Evolutionary conservation across 345 rosid species (phyloP), one percentile per base, ranked within the genome.

Genomic region (Mangifera indica): DNA sequence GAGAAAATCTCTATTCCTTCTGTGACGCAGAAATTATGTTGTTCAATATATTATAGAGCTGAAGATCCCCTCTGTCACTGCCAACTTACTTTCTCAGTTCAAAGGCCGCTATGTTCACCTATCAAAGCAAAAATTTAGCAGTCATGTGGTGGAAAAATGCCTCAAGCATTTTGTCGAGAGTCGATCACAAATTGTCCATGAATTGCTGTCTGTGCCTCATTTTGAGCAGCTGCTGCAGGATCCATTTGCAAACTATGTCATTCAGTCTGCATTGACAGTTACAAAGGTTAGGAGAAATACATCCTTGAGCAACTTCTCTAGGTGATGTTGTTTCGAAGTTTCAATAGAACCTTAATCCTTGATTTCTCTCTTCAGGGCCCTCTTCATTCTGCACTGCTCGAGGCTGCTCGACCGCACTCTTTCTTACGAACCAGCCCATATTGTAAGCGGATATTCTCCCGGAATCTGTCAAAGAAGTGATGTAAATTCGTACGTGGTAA

Each of bases 111-210:
- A 82, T 29, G 83, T 80, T 0, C 84, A 85, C 57, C 89, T 91
- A 63, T 85, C 97, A 6, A 75, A 65, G 73, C 92, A 91, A 78
- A 90, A 90, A 77, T 90, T 80, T 63, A 82, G 96, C 82, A 90
- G 96, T 73, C 92, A 91, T 70, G 97, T 91, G 46, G 87, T 89
- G 56, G 91, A 91, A 71, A 89, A 82, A 76, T 86, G 89, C 78
- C 86, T 91, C 40, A 84, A 79, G 78, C 46, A 77, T 75, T 69
- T 78, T 63, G 81, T 77, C 56, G 84, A 84, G 70, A 82, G 87
- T 70, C 77, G 93, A 65, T 54, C 84, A 34, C 89, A 83, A 42
- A 86, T 91, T 21, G 60, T 89, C 46, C 79, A 42, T 13, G 93
- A 87, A 74, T 78, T 91, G 48, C 79, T 84, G 58, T 85, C 81